These are phyloP conservation scores for Yamadazyma sp. DNA, from an alignment of 1,139 yeast species.

Conservation along the genomic window DNA sequence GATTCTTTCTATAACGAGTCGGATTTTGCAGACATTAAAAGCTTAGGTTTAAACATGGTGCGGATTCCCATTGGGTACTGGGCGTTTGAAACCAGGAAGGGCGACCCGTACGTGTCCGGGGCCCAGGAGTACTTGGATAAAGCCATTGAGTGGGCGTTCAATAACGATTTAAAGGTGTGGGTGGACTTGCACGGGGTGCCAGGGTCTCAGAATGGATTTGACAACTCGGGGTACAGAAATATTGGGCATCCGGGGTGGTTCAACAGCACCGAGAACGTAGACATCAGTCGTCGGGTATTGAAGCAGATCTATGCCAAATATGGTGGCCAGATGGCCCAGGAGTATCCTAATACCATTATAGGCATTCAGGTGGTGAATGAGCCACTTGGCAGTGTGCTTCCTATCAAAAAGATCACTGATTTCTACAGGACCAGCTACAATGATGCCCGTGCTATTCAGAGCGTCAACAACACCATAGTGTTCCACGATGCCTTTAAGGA, in stretches of 20 bases:
- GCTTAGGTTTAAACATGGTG: conserved; percentile 76
- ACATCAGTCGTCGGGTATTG: conserved; percentile 53
- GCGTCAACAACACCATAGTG: conserved; percentile 52
- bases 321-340: conserved; percentile 52
- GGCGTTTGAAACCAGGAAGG: conserved; percentile 68
- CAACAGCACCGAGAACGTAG: conserved; percentile 48
- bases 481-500: conserved; percentile 76
- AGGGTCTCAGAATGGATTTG: conserved; percentile 96
- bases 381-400: conserved; percentile 72
- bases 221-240: conserved; percentile 87
- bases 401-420: conserved; percentile 54
- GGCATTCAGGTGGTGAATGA: conserved; percentile 89
- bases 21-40: conserved; percentile 64
- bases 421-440: conserved; percentile 58
- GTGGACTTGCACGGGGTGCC: conserved; percentile 94
- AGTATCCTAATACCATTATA: conserved; percentile 66
- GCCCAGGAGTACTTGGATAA: conserved; percentile 71
- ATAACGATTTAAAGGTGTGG: conserved; percentile 73
- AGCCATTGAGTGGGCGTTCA: conserved; percentile 76
- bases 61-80: conserved; percentile 95
- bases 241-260: conserved; percentile 45
- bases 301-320: conserved; percentile 53
- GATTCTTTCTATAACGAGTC: conserved; percentile 68
- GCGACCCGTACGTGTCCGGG: conserved; percentile 89
- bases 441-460: conserved; percentile 41